Evolutionary conservation across 352 stramenopile genomes (phyloP).

Genomic region (Thalassiosira exigua): DNA sequence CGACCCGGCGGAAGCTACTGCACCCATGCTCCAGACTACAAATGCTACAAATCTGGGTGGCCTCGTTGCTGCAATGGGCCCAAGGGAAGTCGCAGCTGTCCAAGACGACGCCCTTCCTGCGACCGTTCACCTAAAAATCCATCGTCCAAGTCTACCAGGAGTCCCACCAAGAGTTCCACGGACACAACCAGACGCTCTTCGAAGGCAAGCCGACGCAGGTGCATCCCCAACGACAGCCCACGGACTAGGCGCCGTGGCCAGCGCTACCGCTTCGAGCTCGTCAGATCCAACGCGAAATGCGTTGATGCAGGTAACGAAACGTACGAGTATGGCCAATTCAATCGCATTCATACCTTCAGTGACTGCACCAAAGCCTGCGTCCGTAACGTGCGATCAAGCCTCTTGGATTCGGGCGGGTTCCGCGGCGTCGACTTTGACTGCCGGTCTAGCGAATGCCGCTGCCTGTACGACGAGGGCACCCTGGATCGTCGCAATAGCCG

Average conservation of each 20-base stretch:
- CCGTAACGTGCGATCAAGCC: not conserved
- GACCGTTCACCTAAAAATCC: too few species aligned
- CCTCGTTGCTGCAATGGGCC: too few species aligned
- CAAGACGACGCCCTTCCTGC: too few species aligned
- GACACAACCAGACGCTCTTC: not conserved
- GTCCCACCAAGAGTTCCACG: not conserved
- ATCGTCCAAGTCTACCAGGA: not conserved
- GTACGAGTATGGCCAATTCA: constrained; percentile 10
- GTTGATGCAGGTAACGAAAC: not conserved
- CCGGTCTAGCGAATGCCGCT: not conserved
- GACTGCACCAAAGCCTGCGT: constrained; percentile 6
- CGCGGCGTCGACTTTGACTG: constrained; percentile 5
- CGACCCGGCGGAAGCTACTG: too few species aligned
- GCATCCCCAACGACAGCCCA: constrained; percentile 4
- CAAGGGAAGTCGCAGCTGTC: too few species aligned
- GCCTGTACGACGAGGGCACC: constrained; percentile 8
- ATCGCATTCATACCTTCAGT: not conserved
- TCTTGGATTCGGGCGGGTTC: not conserved
- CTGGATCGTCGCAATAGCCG: not conserved
- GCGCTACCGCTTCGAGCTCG: constrained; percentile 1
- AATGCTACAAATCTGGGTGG: too few species aligned
- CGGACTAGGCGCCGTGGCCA: not conserved
- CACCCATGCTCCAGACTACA: too few species aligned
- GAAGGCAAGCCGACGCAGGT: not conserved
- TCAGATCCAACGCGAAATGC: not conserved